These are phyloP conservation scores for Diutina siamensis DNA, from an alignment of 1,139 yeast species.

Conservation along the genomic window DNA sequence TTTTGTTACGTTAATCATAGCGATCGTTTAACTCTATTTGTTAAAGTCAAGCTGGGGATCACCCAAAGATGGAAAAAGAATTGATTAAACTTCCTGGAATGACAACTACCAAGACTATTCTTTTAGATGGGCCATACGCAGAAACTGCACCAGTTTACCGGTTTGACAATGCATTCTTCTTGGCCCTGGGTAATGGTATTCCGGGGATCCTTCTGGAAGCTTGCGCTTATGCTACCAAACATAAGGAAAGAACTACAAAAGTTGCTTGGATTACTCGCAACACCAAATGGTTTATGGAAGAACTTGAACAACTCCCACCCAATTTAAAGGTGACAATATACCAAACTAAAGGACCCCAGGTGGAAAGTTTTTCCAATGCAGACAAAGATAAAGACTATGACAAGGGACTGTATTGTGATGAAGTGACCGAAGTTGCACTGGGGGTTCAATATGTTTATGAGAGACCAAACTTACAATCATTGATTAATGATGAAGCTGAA, in stretches of 20 bases:
- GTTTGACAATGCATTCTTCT: neutral
- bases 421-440: neutral
- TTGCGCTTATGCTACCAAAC: neutral
- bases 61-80: neutral
- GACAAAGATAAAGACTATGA: neutral
- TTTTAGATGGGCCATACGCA: slow-evolving; percentile 1
- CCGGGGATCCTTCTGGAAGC: slow-evolving; percentile 2
- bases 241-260: neutral
- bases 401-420: neutral
- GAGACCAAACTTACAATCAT: neutral
- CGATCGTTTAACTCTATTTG: neutral
- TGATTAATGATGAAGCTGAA: neutral
- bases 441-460: neutral
- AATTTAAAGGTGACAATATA: neutral
- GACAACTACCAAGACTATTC: neutral
- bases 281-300: neutral
- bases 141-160: neutral
- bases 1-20: neutral
- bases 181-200: neutral
- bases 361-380: too few relatives aligned
- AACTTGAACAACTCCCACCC: neutral
- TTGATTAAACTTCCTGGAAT: neutral
- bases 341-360: neutral
- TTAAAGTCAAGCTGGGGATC: neutral
- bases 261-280: slow-evolving; percentile 1